These are phyloP conservation scores for Cafeteria roenbergensis DNA, from an alignment of 108 stramenopile species.

Conservation along the genomic window DNA sequence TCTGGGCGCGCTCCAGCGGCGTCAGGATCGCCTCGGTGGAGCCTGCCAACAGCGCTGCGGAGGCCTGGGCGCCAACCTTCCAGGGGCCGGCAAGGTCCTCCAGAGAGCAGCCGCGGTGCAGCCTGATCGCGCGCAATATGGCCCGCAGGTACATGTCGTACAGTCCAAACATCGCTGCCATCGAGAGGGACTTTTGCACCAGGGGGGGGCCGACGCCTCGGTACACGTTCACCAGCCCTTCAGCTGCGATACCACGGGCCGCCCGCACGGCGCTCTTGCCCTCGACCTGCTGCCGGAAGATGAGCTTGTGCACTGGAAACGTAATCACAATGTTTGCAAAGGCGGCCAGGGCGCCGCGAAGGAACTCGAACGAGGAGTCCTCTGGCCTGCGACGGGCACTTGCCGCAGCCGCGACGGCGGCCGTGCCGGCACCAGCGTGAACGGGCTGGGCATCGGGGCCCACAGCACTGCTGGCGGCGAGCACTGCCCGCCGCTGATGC, in stretches of 20 bases:
- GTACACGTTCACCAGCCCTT: background rate
- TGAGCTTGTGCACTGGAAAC: slow-evolving; percentile 4
- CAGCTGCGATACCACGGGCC: background rate
- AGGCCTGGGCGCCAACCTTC: background rate
- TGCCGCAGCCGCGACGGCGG: too few relatives aligned
- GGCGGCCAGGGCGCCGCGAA: background rate
- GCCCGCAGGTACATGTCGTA: background rate
- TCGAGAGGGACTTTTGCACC: background rate
- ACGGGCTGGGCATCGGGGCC: too few relatives aligned
- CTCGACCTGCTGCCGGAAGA: slow-evolving; percentile 1
- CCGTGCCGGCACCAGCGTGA: too few relatives aligned
- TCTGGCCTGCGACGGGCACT: too few relatives aligned
- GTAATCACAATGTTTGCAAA: slow-evolving; percentile 7
- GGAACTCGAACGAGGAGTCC: too few relatives aligned
- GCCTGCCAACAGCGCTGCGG: slow-evolving; percentile 1
- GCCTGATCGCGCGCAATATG: too few relatives aligned
- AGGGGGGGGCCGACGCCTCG: slow-evolving; percentile 7
- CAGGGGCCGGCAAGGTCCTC: too few relatives aligned
- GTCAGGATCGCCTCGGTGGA: slow-evolving; percentile 5
- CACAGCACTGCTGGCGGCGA: too few relatives aligned
- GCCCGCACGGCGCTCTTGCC: background rate
- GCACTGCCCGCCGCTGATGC: too few relatives aligned
- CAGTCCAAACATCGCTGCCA: slow-evolving; percentile 2
- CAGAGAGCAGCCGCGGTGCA: too few relatives aligned
- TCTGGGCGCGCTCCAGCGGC: slow-evolving; percentile 3